Evolutionary conservation across 331 rosid genomes (phyloP), one percentile per base, ranked within the genome.

Genomic region (Phaseolus coccineus): DNA sequence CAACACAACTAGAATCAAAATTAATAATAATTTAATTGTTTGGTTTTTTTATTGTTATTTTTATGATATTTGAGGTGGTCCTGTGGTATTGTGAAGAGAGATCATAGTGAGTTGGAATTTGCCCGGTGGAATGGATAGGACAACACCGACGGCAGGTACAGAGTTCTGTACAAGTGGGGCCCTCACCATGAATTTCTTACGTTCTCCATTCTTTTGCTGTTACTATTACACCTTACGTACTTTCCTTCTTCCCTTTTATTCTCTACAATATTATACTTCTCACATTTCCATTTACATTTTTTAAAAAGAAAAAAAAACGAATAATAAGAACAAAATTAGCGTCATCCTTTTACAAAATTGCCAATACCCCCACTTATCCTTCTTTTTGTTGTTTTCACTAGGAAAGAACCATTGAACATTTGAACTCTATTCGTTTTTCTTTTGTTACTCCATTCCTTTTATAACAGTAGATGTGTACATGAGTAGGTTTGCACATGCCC

Each of bases 141-240:
- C 97, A 87, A 87, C 91, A 87, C 97, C 91, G 91, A 87, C 94
- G 91, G 89, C 88, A 77, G 91, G 91, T 87, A 76, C 78, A 88
- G 88, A 79, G 68, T 61, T 77, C 77, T 85, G 58, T 62, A 52
- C 74, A 33, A 22, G 84, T 77, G 91, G 89, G 90, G 31, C 90
- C 89, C 66, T 2, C 50, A 7, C 7, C 51, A 79, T 77, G 61
- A 85, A 85, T 85, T 82, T 70, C 85, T 78, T 89, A 58, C 86
- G 84, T 73, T 71, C 79, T 30, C 82, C 65, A 0, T 48, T 69
- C 8, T 10, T 63, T 42, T 9, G 13, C 47, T 40, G 0, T 8
- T 40, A 8, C 46, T 8, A 40, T 19, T 40, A 86, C 42, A 77
- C 87, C 83, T 86, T 28, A 31, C 44, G 10, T 79, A 62, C 84